Evolutionary conservation across 1,139 yeast species (phyloP), one percentile per base, ranked within the genome.

Genomic region (Tardiomyces blankii): DNA sequence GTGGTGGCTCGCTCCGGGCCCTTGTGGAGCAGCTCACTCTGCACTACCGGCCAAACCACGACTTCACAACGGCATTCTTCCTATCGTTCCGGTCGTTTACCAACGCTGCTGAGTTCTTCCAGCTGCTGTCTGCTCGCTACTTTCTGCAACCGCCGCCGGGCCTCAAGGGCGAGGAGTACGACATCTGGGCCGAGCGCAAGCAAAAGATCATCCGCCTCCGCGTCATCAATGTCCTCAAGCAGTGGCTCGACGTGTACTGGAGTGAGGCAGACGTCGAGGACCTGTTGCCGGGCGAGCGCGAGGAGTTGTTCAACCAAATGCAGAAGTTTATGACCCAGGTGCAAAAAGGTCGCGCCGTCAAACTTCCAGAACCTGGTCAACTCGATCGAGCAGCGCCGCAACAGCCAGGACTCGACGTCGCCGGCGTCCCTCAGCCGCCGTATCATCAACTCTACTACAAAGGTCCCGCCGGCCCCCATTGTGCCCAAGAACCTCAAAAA

Each of bases 101-200:
- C 67, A 72, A 82, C 1, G 75, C 94, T 1, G 66, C 74, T 2
- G 86, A 80, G 48, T 70, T 91, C 33, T 69, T 88, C 47, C 74
- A 72, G 21, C 64, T 76, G 42, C 67, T 91, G 49, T 77, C 82
- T 33, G 71, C 72, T 35, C 70, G 95, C 45, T 91, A 82, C 64
- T 74, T 81, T 49, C 68, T 80, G 32, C 80, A 77, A 51, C 94
- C 96, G 4, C 96, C 96, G 0, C 95, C 84, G 56, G 96, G 95
- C 0, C 67, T 91, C 50, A 78, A 85, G 46, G 82, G 78, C 54
- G 95, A 84, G 50, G 96, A 88, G 58, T 86, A 85, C 59, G 77
- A 79, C 41, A 65, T 73, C 4, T 91, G 98, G 97, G 74, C 81
- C 9, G 78, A 80, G 39, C 77, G 77, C 57, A 88, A 86, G 57